These are phyloP conservation scores for Papiliotrema laurentii DNA, from an alignment of 1,284 basidiomycete genomes.

Conservation along the genomic window DNA sequence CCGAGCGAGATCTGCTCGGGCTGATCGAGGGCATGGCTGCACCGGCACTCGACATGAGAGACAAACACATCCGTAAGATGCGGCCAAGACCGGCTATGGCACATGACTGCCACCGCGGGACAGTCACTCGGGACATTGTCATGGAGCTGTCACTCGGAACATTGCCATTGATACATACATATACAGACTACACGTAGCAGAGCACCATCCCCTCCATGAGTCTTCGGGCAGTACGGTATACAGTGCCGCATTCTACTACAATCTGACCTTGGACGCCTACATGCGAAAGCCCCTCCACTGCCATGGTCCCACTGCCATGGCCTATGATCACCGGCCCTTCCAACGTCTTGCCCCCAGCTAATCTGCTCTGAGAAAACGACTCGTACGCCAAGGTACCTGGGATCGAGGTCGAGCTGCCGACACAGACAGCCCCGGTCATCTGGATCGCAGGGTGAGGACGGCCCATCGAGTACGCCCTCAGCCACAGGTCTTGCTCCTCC, in stretches of 20 bases:
- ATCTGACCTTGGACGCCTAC: slow-evolving; percentile 42
- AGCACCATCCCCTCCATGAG: slow-evolving; percentile 66
- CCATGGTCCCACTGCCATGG: slow-evolving; percentile 63
- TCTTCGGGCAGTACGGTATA: slow-evolving; percentile 62
- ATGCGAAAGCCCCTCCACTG: slow-evolving; percentile 58
- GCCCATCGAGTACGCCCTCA: slow-evolving; percentile 66
- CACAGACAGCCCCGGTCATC: slow-evolving; percentile 67
- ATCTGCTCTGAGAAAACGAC: slow-evolving; percentile 31
- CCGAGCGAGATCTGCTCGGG: background rate
- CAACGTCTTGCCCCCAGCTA: slow-evolving; percentile 6
- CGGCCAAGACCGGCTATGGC: no score
- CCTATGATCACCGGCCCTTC: slow-evolving; percentile 52
- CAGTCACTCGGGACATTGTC: no score
- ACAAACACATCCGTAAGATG: no score
- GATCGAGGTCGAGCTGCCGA: slow-evolving; percentile 61
- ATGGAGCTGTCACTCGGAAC: background rate
- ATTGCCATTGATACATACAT: background rate
- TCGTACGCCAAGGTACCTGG: slow-evolving; percentile 56
- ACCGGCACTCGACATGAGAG: no score
- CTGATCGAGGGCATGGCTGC: background rate
- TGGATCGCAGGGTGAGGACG: slow-evolving; percentile 67
- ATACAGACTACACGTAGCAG: slow-evolving; percentile 31
- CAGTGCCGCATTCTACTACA: slow-evolving; percentile 56
- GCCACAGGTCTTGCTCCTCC: slow-evolving; percentile 54
- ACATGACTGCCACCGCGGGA: no score